Conservation (phyloP, 305 asterid genomes). For the Fraxinus latifolia region DNA sequence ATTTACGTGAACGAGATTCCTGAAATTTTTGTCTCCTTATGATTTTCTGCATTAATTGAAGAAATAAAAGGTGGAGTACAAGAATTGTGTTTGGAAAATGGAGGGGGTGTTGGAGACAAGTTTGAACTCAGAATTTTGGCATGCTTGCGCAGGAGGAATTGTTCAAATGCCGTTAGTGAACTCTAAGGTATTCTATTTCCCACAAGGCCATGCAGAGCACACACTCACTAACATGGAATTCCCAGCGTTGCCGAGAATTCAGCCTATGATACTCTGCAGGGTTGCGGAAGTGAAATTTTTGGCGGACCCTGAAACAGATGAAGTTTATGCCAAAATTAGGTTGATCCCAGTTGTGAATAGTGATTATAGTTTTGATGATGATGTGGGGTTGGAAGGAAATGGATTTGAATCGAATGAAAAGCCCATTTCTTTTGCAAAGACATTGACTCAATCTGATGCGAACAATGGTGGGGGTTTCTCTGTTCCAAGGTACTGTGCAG, state of each 20-base stretch:
- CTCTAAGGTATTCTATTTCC: slow-evolving; percentile 73
- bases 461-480: slow-evolving; percentile 76
- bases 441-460: slow-evolving; percentile 65
- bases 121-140: slow-evolving; percentile 76
- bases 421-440: slow-evolving; percentile 51
- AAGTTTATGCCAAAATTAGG: slow-evolving; percentile 54
- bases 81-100: slow-evolving; percentile 27
- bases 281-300: slow-evolving; percentile 59
- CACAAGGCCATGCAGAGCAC: slow-evolving; percentile 82
- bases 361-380: slow-evolving; percentile 35
- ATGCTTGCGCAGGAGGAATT: slow-evolving; percentile 90
- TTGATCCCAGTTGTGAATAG: slow-evolving; percentile 44
- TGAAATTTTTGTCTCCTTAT: slow-evolving; percentile 15
- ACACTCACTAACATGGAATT: slow-evolving; percentile 65
- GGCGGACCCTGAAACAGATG: slow-evolving; percentile 73
- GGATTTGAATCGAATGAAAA: slow-evolving; percentile 38
- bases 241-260: slow-evolving; percentile 53
- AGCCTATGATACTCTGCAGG: slow-evolving; percentile 66
- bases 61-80: slow-evolving; percentile 3
- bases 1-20: slow-evolving; percentile 3
- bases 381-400: slow-evolving; percentile 20
- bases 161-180: slow-evolving; percentile 70
- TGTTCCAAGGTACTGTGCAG: slow-evolving; percentile 73
- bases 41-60: slow-evolving; percentile 32
- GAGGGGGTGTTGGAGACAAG: slow-evolving; percentile 48